Percentiles rank a stretch among this genome's conserved stretches.
Conservation (phyloP, 1,284 basidiomycete genomes). For the Wallemia ichthyophaga region DNA sequence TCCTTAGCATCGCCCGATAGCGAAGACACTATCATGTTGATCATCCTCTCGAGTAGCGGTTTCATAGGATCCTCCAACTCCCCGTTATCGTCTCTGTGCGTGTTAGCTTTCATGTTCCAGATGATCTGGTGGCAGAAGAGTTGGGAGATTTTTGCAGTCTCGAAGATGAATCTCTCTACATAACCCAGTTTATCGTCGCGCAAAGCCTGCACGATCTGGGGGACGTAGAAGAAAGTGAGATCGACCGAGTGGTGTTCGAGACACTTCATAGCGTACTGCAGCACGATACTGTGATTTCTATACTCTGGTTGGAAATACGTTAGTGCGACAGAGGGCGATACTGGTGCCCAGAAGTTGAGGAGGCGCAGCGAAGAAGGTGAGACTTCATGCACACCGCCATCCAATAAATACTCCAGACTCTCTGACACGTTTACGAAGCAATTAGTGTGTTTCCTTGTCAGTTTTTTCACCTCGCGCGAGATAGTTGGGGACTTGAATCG, state of each 20-base stretch:
- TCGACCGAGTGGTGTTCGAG: conserved; percentile 83
- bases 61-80: conserved; percentile 84
- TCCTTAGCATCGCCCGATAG: conserved; percentile 66
- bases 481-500: conserved; percentile 42
- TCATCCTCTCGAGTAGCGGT: conserved; percentile 67
- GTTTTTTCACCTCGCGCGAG: conserved; percentile 35
- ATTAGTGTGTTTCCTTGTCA: conserved; percentile 41
- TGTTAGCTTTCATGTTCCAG: conserved; percentile 99
- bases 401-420: conserved; percentile 47
- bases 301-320: conserved; percentile 63
- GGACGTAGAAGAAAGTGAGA: conserved; percentile 94
- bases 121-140: conserved; percentile 98
- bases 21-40: conserved; percentile 44
- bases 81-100: conserved; percentile 62
- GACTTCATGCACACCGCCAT: conserved; percentile 37
- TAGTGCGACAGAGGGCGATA: conserved; percentile 58
- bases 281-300: conserved; percentile 47
- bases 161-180: conserved; percentile 81
- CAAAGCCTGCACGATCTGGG: conserved; percentile 88
- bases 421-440: conserved; percentile 45
- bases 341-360: conserved; percentile 59
- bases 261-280: conserved; percentile 92
- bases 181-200: conserved; percentile 70
- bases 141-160: conserved; percentile 90
- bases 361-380: conserved; percentile 22